These are phyloP conservation scores for Moricandia arvensis DNA, from an alignment of 345 rosid species.

Conservation along the genomic window DNA sequence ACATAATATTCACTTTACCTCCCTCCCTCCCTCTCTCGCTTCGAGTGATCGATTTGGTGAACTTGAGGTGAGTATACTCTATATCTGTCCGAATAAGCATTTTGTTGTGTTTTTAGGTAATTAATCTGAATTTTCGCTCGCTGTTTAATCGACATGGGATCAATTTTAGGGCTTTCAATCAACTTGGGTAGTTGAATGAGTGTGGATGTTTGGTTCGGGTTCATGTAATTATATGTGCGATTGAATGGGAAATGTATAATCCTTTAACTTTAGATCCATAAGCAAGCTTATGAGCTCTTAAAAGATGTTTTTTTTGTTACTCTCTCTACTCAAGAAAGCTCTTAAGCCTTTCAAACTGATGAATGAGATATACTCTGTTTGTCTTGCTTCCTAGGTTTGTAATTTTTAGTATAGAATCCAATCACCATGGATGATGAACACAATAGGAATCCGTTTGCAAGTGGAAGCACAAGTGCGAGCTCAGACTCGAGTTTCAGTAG, in stretches of 20 bases:
- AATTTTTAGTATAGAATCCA: no score
- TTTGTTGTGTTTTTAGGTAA: not conserved
- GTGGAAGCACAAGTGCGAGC: no score
- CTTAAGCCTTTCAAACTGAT: not conserved
- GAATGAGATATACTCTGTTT: not conserved
- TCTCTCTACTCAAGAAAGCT: no score
- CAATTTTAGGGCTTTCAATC: not conserved
- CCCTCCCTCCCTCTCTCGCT: not conserved
- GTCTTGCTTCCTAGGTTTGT: no score
- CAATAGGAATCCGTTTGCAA: no score
- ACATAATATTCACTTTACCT: not conserved
- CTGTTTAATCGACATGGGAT: not conserved
- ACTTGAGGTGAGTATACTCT: constrained; percentile 2
- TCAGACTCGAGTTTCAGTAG: no score
- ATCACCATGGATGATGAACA: no score
- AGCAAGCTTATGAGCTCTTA: not conserved
- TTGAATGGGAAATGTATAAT: not conserved
- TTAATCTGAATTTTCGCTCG: not conserved
- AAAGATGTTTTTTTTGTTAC: no score
- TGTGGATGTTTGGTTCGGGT: constrained; percentile 1
- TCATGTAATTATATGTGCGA: not conserved
- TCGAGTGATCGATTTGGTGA: constrained; percentile 5
- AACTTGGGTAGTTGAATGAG: not conserved
- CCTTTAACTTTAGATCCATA: constrained; percentile 8
- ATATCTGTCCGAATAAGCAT: not conserved